These are phyloP conservation scores for Vicia sativa DNA, from an alignment of 306 rosid genomes.

Conservation along the genomic window DNA sequence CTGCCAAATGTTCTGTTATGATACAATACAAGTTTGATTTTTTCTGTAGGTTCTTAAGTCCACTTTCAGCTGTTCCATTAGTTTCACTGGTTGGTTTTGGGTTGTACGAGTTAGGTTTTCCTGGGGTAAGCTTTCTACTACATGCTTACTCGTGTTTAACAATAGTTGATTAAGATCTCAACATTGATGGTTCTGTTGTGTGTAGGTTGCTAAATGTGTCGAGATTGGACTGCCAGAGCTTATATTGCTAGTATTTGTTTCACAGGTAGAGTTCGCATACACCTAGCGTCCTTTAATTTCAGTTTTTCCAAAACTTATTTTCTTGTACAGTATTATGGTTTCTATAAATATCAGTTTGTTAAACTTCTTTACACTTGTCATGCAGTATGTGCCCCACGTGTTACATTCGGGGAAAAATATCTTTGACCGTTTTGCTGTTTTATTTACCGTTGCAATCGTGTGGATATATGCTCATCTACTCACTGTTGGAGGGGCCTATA, in stretches of 20 bases:
- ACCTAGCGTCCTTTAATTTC: background rate
- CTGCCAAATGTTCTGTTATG: slow-evolving; percentile 3
- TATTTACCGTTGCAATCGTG: slow-evolving; percentile 78
- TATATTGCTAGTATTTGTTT: slow-evolving; percentile 70
- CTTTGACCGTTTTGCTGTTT: slow-evolving; percentile 81
- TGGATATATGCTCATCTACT: slow-evolving; percentile 97
- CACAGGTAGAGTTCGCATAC: slow-evolving; percentile 68
- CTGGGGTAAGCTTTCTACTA: slow-evolving; percentile 70
- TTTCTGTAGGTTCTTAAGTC: slow-evolving; percentile 83
- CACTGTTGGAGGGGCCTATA: slow-evolving; percentile 96
- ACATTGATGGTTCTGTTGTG: slow-evolving; percentile 39
- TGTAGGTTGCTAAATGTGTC: slow-evolving; percentile 95
- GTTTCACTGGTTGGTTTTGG: slow-evolving; percentile 91
- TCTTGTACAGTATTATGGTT: slow-evolving; percentile 28
- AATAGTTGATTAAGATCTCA: slow-evolving; percentile 5
- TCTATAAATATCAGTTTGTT: slow-evolving; percentile 27
- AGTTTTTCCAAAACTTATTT: slow-evolving; percentile 12
- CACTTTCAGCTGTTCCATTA: slow-evolving; percentile 92
- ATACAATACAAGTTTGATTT: slow-evolving; percentile 25
- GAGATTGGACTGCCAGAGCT: slow-evolving; percentile 97
- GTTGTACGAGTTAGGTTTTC: slow-evolving; percentile 90
- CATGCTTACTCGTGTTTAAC: slow-evolving; percentile 17
- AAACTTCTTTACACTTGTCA: slow-evolving; percentile 36
- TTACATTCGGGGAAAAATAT: slow-evolving; percentile 50
- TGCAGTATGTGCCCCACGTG: slow-evolving; percentile 94